A percentile compares a stretch with the other conserved stretches of the same genome.
Evolutionary conservation across 2,329 filamentous ascomycete species (phyloP).

Genomic region (Lecanosticta acicola): DNA sequence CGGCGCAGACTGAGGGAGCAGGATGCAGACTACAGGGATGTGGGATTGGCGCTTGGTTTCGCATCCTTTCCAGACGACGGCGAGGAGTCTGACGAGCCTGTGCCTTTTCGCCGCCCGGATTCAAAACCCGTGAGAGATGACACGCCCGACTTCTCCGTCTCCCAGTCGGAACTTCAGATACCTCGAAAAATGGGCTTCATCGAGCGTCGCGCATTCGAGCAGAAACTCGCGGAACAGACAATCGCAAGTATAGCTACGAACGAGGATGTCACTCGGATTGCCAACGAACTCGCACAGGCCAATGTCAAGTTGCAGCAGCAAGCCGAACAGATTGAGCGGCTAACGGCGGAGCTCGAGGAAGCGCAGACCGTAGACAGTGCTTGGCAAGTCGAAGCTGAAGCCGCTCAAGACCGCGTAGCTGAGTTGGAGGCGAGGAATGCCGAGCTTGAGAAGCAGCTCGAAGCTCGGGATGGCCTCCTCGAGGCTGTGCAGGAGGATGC

Average conservation of each 20-base stretch:
- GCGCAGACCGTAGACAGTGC: neutral
- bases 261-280: conserved; percentile 12
- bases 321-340: conserved; percentile 9
- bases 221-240: conserved; percentile 9
- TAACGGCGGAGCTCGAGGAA: neutral
- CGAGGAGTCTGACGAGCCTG: neutral
- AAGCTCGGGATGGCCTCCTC: neutral
- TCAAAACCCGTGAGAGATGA: neutral
- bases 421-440: neutral
- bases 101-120: neutral
- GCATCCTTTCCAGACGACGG: too few species aligned
- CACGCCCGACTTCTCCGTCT: neutral
- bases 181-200: conserved; percentile 18
- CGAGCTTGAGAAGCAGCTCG: neutral
- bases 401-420: neutral
- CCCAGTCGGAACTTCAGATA: conserved; percentile 1
- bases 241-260: conserved; percentile 9
- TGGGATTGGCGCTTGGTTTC: too few species aligned
- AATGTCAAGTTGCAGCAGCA: conserved; percentile 14
- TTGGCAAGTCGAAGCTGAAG: neutral
- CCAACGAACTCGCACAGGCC: conserved; percentile 14
- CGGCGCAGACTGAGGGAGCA: too few species aligned
- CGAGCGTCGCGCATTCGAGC: conserved; percentile 15
- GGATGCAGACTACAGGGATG: too few species aligned
- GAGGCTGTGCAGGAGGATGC: neutral